A percentile compares a stretch with the other conserved stretches of the same genome.
Evolutionary conservation across 345 rosid species (phyloP).

Genomic region (Reutealis trisperma): DNA sequence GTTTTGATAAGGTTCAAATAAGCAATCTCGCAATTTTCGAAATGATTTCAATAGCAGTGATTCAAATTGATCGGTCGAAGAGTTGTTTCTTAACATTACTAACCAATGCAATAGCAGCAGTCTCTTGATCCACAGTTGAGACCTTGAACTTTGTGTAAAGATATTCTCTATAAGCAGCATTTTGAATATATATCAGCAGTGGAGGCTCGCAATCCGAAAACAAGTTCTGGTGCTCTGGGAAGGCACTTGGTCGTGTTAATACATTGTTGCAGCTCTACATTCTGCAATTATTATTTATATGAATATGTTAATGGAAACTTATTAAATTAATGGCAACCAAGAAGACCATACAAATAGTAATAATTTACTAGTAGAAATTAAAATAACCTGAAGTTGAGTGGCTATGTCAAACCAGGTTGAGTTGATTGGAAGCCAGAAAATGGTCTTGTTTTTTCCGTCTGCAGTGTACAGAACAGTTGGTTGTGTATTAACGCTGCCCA

Average conservation of each 20-base stretch:
- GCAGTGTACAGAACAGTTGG: not conserved
- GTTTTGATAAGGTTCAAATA: too few species aligned
- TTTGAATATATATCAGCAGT: not conserved
- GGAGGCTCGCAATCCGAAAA: not conserved
- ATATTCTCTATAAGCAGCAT: not conserved
- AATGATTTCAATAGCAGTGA: too few species aligned
- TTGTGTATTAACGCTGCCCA: not conserved
- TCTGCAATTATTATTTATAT: not conserved
- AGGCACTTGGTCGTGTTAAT: not conserved
- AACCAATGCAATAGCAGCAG: not conserved
- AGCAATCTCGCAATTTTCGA: too few species aligned
- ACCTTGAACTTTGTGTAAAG: not conserved
- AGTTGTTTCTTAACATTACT: not conserved
- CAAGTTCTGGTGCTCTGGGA: not conserved
- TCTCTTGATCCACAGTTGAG: not conserved
- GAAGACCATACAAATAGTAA: too few species aligned
- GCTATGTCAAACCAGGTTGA: not conserved
- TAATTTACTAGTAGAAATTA: too few species aligned
- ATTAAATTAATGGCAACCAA: too few species aligned
- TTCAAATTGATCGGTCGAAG: too few species aligned
- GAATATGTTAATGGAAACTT: too few species aligned
- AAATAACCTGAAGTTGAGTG: not conserved
- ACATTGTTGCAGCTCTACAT: not conserved
- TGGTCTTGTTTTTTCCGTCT: not conserved
- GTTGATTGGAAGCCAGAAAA: constrained; percentile 5